phyloP scores from a whole-genome alignment of 495 filamentous ascomycete species.

The Penicillium nucicola region DNA sequence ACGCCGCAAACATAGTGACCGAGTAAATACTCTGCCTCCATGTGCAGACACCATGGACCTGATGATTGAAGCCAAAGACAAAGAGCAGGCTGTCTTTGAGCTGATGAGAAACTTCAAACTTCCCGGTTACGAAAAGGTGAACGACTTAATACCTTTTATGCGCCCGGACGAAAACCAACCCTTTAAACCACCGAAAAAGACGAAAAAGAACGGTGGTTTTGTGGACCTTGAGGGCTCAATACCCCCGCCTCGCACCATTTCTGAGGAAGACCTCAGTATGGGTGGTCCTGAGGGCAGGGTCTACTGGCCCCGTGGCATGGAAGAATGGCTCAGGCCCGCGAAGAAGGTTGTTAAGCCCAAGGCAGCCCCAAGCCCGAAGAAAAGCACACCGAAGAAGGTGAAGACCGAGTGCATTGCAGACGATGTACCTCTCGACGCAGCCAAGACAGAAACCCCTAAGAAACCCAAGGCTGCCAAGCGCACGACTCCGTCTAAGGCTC shows the following conservation, averaged over 20 bases:
- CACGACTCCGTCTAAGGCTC: conserved; percentile 22
- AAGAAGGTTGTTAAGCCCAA: conserved; percentile 69
- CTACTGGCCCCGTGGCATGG: conserved; percentile 87
- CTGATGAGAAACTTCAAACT: conserved; percentile 85
- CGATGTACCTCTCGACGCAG: conserved; percentile 10
- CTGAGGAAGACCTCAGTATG: conserved; percentile 78
- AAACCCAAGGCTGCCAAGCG: conserved; percentile 7
- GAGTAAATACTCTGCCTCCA: conserved; percentile 75
- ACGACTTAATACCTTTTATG: conserved; percentile 74
- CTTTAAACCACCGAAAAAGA: conserved; percentile 46
- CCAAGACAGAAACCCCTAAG: conserved; percentile 27
- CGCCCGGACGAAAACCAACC: conserved; percentile 76
- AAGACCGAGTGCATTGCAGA: conserved; percentile 14
- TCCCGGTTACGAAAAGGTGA: conserved; percentile 69
- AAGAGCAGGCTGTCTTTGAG: conserved; percentile 95
- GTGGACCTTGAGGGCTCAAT: conserved; percentile 48
- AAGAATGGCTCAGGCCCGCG: conserved; percentile 81
- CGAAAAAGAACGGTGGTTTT: conserved; percentile 46
- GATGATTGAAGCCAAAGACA: conserved; percentile 99
- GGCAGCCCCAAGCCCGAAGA: conserved; percentile 22
- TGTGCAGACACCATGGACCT: conserved; percentile 81
- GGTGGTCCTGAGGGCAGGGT: conserved; percentile 82
- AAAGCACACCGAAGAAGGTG: conserved; percentile 17
- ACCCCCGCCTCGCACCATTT: conserved; percentile 42
- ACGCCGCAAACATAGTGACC: conserved; percentile 77